phyloP scores from a whole-genome alignment of 2,329 filamentous ascomycete genomes.

The Microsporum canis region DNA sequence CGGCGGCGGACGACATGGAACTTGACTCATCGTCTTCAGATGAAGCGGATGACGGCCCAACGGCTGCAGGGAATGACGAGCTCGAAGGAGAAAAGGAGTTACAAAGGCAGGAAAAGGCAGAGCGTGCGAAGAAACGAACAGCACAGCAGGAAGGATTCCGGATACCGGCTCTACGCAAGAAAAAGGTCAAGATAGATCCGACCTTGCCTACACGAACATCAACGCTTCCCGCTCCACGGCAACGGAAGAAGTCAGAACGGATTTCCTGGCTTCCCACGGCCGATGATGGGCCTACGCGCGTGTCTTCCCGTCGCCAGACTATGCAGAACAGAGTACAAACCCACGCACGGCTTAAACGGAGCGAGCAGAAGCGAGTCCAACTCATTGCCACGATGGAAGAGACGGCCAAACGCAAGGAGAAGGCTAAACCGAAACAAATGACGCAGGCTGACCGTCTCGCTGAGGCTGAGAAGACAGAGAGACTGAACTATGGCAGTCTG shows the following conservation, averaged over 20 bases:
- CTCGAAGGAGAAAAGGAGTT: slow-evolving; percentile 80
- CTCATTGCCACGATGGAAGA: slow-evolving; percentile 48
- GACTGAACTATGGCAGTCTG: slow-evolving; percentile 75
- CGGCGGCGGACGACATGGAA: slow-evolving; percentile 59
- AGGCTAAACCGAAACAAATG: slow-evolving; percentile 65
- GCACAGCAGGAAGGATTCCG: slow-evolving; percentile 49
- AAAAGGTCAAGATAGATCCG: slow-evolving; percentile 56
- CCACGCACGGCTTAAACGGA: slow-evolving; percentile 38
- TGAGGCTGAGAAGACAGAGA: slow-evolving; percentile 73
- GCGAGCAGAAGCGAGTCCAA: slow-evolving; percentile 38
- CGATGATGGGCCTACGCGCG: slow-evolving; percentile 50
- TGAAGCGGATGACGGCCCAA: slow-evolving; percentile 61
- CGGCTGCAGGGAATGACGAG: slow-evolving; percentile 46
- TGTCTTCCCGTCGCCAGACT: slow-evolving; percentile 52
- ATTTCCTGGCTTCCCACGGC: slow-evolving; percentile 57
- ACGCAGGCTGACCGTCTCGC: slow-evolving; percentile 76
- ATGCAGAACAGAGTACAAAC: slow-evolving; percentile 53
- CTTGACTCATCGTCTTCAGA: slow-evolving; percentile 78
- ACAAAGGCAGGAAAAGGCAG: slow-evolving; percentile 61
- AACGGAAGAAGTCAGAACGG: slow-evolving; percentile 60
- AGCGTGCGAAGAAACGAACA: slow-evolving; percentile 60
- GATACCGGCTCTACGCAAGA: slow-evolving; percentile 49
- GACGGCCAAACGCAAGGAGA: slow-evolving; percentile 53
- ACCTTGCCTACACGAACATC: slow-evolving; percentile 18
- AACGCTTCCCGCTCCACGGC: slow-evolving; percentile 30